Conservation (phyloP, 2,329 filamentous ascomycete species). For the Bretziella fagacearum region DNA sequence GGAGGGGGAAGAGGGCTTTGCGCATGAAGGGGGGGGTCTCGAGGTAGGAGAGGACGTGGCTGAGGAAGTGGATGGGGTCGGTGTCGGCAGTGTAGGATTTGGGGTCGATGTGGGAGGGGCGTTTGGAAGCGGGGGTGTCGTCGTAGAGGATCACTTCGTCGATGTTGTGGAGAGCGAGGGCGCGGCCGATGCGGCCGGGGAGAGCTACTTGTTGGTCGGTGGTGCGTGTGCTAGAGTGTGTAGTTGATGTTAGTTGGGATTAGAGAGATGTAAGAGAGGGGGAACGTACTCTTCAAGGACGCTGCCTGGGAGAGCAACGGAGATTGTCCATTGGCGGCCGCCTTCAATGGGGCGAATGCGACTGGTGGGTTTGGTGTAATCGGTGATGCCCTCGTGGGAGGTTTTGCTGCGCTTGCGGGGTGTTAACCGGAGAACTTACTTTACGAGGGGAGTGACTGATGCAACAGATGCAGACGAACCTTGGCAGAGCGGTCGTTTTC, state of each 20-base stretch:
- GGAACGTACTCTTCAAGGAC: constrained; percentile 51
- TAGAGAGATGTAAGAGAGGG: not conserved
- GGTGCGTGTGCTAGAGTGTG: constrained; percentile 42
- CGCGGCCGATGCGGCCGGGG: constrained; percentile 61
- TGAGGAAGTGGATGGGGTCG: constrained; percentile 64
- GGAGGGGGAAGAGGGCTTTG: constrained; percentile 56
- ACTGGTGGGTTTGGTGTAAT: constrained; percentile 43
- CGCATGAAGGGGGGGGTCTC: constrained; percentile 74
- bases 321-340: constrained; percentile 56
- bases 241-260: not conserved
- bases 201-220: constrained; percentile 59
- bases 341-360: constrained; percentile 46
- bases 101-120: constrained; percentile 32
- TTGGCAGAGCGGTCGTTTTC: constrained; percentile 12
- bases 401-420: constrained; percentile 35
- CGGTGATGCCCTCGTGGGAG: constrained; percentile 26
- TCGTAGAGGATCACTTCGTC: constrained; percentile 75
- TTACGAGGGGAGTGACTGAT: no score
- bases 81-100: constrained; percentile 48
- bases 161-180: constrained; percentile 65
- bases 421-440: not conserved
- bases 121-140: constrained; percentile 38
- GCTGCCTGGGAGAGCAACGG: constrained; percentile 61
- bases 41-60: constrained; percentile 63
- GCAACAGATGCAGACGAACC: no score